Percentiles rank a stretch among this genome's conserved stretches.
Conservation (phyloP, 306 rosid genomes). For the Trichosanthes truncata region DNA sequence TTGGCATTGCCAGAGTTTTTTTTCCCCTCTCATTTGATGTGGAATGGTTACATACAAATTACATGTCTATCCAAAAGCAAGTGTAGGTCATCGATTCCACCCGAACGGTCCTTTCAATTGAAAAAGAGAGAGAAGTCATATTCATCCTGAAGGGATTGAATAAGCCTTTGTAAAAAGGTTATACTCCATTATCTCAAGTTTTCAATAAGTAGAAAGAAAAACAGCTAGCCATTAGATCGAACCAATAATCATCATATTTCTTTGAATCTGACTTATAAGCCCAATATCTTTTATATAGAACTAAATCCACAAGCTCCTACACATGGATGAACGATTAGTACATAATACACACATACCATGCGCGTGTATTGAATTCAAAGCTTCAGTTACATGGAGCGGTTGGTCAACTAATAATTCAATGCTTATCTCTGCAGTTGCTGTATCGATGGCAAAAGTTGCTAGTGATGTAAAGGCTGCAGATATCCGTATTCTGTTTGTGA, state of each 20-base stretch:
- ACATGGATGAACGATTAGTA: background rate
- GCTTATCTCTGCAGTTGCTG: slow-evolving; percentile 57
- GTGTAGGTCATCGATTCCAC: background rate
- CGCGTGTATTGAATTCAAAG: background rate
- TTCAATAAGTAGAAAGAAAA: background rate
- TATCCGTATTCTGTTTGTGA: slow-evolving; percentile 85
- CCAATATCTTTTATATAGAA: background rate
- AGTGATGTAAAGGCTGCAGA: slow-evolving; percentile 90
- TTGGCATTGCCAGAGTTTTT: background rate
- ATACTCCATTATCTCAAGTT: background rate
- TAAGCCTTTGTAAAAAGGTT: background rate
- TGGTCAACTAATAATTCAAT: slow-evolving; percentile 3
- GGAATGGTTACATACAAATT: background rate
- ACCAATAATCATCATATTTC: background rate
- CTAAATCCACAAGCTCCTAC: background rate
- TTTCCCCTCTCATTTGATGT: background rate
- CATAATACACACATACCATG: background rate
- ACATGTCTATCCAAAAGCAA: background rate
- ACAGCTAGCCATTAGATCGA: background rate
- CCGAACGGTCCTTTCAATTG: background rate
- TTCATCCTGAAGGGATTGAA: background rate
- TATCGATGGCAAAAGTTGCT: slow-evolving; percentile 78
- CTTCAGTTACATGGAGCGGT: slow-evolving; percentile 5
- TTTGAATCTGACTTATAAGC: background rate
- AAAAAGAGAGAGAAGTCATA: background rate